These are phyloP conservation scores for Amanita jacksonii DNA, from an alignment of 768 basidiomycete species.

Conservation along the genomic window DNA sequence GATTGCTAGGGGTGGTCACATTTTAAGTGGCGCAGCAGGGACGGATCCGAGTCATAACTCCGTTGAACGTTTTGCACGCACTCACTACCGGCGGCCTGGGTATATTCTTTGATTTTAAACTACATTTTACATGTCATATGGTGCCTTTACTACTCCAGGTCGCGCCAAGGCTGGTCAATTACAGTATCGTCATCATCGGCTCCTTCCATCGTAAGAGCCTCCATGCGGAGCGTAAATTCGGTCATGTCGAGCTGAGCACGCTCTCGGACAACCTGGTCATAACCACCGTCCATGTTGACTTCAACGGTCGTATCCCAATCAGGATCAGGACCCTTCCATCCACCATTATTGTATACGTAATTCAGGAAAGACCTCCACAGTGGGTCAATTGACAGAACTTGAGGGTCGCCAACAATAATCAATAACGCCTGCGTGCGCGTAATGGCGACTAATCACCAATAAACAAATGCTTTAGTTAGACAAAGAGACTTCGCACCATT, in stretches of 20 bases:
- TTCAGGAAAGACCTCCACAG: constrained; percentile 55
- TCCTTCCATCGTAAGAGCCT: constrained; percentile 12
- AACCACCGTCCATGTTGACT: constrained; percentile 16
- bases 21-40: no score
- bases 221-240: constrained; percentile 22
- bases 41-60: no score
- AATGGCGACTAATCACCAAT: constrained; percentile 40
- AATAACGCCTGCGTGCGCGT: constrained; percentile 57
- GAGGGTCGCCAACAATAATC: constrained; percentile 50
- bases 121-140: no score
- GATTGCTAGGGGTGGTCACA: no score
- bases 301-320: constrained; percentile 37
- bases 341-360: constrained; percentile 41
- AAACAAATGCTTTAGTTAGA: background rate
- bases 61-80: no score
- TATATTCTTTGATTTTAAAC: no score
- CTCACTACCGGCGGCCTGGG: no score
- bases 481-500: constrained; percentile 31
- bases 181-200: constrained; percentile 13
- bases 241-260: constrained; percentile 25
- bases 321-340: constrained; percentile 38
- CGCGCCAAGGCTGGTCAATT: constrained; percentile 11
- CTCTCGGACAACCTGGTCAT: constrained; percentile 14
- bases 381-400: constrained; percentile 50
- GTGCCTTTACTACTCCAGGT: no score